Evolutionary conservation across 2,329 filamentous ascomycete species (phyloP).

Genomic region (Cadophora sp.): DNA sequence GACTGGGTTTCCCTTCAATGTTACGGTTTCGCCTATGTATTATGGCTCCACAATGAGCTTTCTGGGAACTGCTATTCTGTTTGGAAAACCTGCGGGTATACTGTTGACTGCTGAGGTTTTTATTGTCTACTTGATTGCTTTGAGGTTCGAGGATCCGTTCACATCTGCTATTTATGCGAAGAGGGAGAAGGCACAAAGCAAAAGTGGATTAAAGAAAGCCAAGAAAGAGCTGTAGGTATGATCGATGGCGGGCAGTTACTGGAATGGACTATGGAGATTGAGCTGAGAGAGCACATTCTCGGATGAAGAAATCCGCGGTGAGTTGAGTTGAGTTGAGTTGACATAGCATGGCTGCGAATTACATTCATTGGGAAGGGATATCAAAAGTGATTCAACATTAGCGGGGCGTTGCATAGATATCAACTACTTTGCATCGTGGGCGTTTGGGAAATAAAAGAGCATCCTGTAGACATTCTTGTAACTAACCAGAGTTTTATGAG

Average conservation of each 20-base stretch:
- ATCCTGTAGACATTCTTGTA: slow-evolving; percentile 13
- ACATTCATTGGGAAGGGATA: slow-evolving; percentile 19
- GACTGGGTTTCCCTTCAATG: slow-evolving; percentile 93
- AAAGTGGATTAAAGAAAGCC: slow-evolving; percentile 40
- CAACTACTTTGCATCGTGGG: slow-evolving; percentile 41
- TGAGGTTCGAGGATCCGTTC: slow-evolving; percentile 92
- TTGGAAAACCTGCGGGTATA: slow-evolving; percentile 86
- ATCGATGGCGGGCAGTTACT: background rate
- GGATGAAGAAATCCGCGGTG: slow-evolving; percentile 6
- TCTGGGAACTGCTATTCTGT: slow-evolving; percentile 82
- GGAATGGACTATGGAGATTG: background rate
- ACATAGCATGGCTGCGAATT: slow-evolving; percentile 15
- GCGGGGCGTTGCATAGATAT: slow-evolving; percentile 36
- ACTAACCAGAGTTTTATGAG: slow-evolving; percentile 12
- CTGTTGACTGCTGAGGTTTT: slow-evolving; percentile 78
- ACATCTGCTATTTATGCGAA: slow-evolving; percentile 92
- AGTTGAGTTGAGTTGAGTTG: slow-evolving; percentile 6
- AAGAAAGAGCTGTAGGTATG: slow-evolving; percentile 21
- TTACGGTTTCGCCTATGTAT: slow-evolving; percentile 94
- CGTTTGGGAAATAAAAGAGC: slow-evolving; percentile 27
- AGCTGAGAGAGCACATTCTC: background rate
- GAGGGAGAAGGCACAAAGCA: slow-evolving; percentile 65
- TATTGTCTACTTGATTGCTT: slow-evolving; percentile 78
- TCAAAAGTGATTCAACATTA: slow-evolving; percentile 39
- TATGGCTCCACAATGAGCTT: slow-evolving; percentile 93